These are phyloP conservation scores for Nigrospora osmanthi DNA, from an alignment of 2,329 filamentous ascomycete genomes.

Conservation along the genomic window DNA sequence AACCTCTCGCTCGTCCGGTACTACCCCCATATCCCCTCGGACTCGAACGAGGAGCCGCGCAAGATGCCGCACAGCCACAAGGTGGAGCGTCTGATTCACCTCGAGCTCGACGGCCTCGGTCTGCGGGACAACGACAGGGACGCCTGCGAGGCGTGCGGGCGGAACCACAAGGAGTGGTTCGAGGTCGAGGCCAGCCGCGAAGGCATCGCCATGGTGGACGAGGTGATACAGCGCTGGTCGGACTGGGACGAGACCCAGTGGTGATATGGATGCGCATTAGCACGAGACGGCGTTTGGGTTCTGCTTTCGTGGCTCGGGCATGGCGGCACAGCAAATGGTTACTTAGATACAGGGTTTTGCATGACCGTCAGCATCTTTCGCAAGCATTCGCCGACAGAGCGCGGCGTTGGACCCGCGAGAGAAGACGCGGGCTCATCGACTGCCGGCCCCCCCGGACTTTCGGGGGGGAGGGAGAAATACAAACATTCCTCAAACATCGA, in stretches of 20 bases:
- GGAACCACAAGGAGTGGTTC: conserved; percentile 92
- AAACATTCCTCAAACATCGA: too few species aligned
- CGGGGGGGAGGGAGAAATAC: too few species aligned
- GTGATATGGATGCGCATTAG: not conserved
- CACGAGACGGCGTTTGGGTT: too few species aligned
- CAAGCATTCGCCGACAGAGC: too few species aligned
- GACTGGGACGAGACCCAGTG: conserved; percentile 61
- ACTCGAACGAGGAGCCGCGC: conserved; percentile 34
- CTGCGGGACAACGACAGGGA: conserved; percentile 41
- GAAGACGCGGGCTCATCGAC: too few species aligned
- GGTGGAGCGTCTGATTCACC: conserved; percentile 82
- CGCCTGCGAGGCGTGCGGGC: conserved; percentile 70
- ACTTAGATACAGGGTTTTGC: too few species aligned
- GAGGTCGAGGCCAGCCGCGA: conserved; percentile 70
- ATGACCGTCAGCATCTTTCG: too few species aligned
- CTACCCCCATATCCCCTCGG: conserved; percentile 70
- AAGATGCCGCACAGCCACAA: conserved; percentile 82
- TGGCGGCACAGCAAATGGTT: too few species aligned
- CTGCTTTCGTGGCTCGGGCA: too few species aligned
- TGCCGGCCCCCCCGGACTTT: too few species aligned
- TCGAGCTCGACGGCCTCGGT: conserved; percentile 67
- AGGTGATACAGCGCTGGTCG: conserved; percentile 77
- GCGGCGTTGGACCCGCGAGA: too few species aligned
- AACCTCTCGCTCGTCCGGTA: conserved; percentile 80
- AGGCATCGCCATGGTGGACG: conserved; percentile 57